These are phyloP conservation scores for Rhodotorula sp. DNA, from an alignment of 1,284 basidiomycete species.

Conservation along the genomic window DNA sequence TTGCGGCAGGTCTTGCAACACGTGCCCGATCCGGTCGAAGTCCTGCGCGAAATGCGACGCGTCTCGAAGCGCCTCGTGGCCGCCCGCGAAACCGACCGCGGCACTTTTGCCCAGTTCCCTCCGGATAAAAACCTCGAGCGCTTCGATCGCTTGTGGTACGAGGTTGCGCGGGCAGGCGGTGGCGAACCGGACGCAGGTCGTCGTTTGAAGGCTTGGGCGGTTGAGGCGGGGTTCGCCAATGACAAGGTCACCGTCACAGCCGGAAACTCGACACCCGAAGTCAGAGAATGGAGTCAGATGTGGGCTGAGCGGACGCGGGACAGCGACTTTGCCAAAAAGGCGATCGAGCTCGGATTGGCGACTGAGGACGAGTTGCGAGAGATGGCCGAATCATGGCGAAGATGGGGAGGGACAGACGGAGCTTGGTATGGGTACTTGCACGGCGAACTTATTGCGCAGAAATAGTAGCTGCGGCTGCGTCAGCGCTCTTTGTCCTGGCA, in stretches of 20 bases:
- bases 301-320: constrained; percentile 21
- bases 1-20: constrained; percentile 51
- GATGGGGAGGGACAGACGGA: constrained; percentile 22
- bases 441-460: constrained; percentile 16
- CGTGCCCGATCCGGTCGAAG: constrained; percentile 51
- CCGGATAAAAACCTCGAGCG: constrained; percentile 1
- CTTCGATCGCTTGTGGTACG: constrained; percentile 21
- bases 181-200: constrained; percentile 32
- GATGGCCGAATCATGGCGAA: constrained; percentile 20
- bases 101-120: constrained; percentile 5
- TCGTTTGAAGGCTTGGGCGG: constrained; percentile 15
- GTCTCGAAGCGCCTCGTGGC: constrained; percentile 52
- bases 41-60: constrained; percentile 54
- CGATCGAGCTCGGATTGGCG: constrained; percentile 17
- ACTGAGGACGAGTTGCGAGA: constrained; percentile 14
- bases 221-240: constrained; percentile 21
- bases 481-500: no score
- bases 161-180: constrained; percentile 18
- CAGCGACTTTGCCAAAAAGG: constrained; percentile 21
- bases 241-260: constrained; percentile 9
- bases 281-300: constrained; percentile 23
- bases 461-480: background rate
- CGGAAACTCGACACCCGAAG: constrained; percentile 2
- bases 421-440: constrained; percentile 31
- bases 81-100: constrained; percentile 51